A percentile compares a stretch with the other conserved stretches of the same genome.
Evolutionary conservation across 2,329 filamentous ascomycete genomes (phyloP).

Genomic region (Colletotrichum liriopes): DNA sequence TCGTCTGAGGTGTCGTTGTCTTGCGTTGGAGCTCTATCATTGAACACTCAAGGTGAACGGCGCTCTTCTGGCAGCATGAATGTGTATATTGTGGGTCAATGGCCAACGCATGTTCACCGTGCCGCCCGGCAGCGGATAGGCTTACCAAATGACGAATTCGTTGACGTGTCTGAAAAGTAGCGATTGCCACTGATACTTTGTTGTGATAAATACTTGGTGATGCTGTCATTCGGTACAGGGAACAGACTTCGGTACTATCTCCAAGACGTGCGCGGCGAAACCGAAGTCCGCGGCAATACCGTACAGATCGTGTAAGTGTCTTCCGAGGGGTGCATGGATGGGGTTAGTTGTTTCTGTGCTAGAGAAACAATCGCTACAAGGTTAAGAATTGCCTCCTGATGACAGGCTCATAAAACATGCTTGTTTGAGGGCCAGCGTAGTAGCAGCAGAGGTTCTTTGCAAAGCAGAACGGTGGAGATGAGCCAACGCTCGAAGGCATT

Average conservation of each 20-base stretch:
- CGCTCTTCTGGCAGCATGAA: background rate
- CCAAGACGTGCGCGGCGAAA: background rate
- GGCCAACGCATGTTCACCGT: background rate
- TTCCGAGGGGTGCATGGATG: background rate
- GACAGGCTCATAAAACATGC: conserved; percentile 7
- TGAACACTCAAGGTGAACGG: background rate
- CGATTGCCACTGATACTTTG: background rate
- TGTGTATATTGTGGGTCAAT: background rate
- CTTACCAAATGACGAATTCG: background rate
- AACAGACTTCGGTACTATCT: conserved; percentile 11
- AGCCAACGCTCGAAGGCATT: conserved; percentile 12
- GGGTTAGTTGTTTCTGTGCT: conserved; percentile 19
- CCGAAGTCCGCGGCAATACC: background rate
- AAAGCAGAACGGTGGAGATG: background rate
- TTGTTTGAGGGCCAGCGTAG: conserved; percentile 14
- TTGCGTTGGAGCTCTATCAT: background rate
- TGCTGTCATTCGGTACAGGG: background rate
- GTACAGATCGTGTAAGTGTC: background rate
- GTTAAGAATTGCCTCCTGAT: conserved; percentile 10
- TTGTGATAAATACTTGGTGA: background rate
- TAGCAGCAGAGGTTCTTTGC: conserved; percentile 20
- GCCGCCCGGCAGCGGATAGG: background rate
- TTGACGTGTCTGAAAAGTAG: background rate
- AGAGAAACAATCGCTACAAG: conserved; percentile 19
- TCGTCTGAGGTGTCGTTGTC: background rate